phyloP scores from a whole-genome alignment of 129 eudicot genomes.

The Logfia minima region DNA sequence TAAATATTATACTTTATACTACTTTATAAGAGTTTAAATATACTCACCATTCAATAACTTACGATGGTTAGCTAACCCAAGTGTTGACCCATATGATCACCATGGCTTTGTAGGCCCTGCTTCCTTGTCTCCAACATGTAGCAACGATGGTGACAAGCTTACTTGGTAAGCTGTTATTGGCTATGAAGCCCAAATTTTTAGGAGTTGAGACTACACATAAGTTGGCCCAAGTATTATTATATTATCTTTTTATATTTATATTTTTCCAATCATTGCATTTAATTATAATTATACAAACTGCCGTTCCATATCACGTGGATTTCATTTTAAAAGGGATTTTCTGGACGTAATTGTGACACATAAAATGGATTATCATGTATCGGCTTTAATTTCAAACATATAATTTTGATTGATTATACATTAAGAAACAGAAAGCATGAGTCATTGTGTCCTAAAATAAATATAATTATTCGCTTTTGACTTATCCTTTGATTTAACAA shows the following conservation, averaged over 20 bases:
- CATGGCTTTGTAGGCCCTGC: slow-evolving; percentile 28
- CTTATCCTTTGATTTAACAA: not conserved
- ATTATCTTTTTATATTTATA: too few species aligned
- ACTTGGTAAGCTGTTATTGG: slow-evolving; percentile 22
- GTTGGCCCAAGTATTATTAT: slow-evolving; percentile 11
- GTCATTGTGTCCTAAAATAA: not conserved
- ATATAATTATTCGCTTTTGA: not conserved
- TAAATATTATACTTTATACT: too few species aligned
- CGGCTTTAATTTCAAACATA: not conserved
- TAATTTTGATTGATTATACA: not conserved
- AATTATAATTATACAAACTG: slow-evolving; percentile 14
- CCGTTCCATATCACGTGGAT: slow-evolving; percentile 20
- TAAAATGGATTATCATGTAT: not conserved
- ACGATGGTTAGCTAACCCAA: slow-evolving; percentile 20
- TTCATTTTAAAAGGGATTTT: not conserved
- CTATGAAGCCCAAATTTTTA: slow-evolving; percentile 25
- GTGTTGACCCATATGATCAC: slow-evolving; percentile 24
- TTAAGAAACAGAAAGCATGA: not conserved
- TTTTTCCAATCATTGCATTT: slow-evolving; percentile 15
- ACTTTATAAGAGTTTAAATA: too few species aligned
- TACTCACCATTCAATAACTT: not conserved
- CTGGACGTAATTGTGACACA: not conserved
- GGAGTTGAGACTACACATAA: slow-evolving; percentile 21
- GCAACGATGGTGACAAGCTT: slow-evolving; percentile 31
- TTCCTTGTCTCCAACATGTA: slow-evolving; percentile 38